Evolutionary conservation across 2,329 filamentous ascomycete genomes (phyloP).

Genomic region (Colletotrichum horii): DNA sequence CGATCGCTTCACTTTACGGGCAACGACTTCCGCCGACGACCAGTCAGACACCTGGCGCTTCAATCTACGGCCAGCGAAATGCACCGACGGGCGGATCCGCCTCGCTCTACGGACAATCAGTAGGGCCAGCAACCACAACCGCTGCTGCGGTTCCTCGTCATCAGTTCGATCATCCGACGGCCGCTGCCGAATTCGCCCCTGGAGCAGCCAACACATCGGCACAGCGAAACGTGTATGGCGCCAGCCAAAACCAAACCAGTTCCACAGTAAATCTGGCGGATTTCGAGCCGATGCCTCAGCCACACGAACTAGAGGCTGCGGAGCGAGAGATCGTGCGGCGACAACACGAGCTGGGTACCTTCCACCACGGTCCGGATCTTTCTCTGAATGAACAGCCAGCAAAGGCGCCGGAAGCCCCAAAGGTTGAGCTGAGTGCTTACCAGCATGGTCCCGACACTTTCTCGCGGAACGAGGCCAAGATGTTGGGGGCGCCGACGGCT

Average conservation of each 20-base stretch:
- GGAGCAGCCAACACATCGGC: background rate
- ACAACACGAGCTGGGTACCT: slow-evolving; percentile 15
- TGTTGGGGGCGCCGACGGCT: slow-evolving; percentile 7
- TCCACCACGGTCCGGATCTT: slow-evolving; percentile 10
- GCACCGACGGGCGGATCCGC: background rate
- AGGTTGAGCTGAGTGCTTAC: slow-evolving; percentile 12
- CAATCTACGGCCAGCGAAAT: background rate
- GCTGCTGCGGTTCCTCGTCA: background rate
- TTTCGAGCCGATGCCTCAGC: slow-evolving; percentile 5
- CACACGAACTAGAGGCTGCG: slow-evolving; percentile 16
- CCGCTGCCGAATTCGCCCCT: slow-evolving; percentile 8
- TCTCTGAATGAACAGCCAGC: background rate
- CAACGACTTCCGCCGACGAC: background rate
- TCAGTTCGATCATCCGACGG: slow-evolving; percentile 11
- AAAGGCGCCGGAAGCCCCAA: background rate
- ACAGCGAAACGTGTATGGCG: background rate
- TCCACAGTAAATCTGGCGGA: slow-evolving; percentile 13
- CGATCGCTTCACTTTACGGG: background rate
- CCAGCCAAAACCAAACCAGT: background rate
- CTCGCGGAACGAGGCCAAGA: slow-evolving; percentile 6
- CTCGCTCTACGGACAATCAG: background rate
- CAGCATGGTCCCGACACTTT: slow-evolving; percentile 18
- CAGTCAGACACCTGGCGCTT: background rate
- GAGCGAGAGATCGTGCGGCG: slow-evolving; percentile 12
- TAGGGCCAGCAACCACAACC: background rate